Base-by-base conservation (phyloP, 192 early-diverging fungal genomes). In the Coemansia sp. region DNA sequence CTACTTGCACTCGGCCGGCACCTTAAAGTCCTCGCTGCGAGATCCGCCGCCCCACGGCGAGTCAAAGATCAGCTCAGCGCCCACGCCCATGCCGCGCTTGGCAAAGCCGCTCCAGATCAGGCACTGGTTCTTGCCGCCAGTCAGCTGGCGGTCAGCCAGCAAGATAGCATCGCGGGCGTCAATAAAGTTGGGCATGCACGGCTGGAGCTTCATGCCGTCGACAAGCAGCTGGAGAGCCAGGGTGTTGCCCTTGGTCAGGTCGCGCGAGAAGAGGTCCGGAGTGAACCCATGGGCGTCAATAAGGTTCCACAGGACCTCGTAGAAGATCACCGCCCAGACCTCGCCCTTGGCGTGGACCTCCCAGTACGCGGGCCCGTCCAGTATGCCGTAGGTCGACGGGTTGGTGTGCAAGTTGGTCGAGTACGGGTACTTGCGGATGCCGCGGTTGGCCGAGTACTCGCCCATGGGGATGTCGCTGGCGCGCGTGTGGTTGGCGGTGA, bases 181-280 rank as follows among this genome's bases (percentile, higher is more conserved):
- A n/a, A 89, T 51, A 64, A 92, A 90, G 36, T 75, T 85, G 3
- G 90, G 90, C 46, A 74, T 85, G 78, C 89, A 91, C 6, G 89
- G 89, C 75, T 90, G 88, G 17, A 89, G 61, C 67, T 87, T 85
- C 74, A 91, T 73, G 7, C 77, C 83, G 40, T 84, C 84, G 35
- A 90, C 62, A 29, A 90, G 43, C 7, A 89, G 49, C 60, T 85
- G 85, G 19, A 89, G 65, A 64, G 79, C 70, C 8, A 79, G 35
- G 10, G 65, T 68, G 83, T 90, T 89, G 45, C 88, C 90, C 51
- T 71, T 69, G 56, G 39, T 35, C 59, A 85, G 59, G 35, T 81
- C 78, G 53, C 62, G 68, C 8, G 54, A 67, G 11, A 68, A 76
- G 35, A 75, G 25, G 20, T 70, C 63, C 12, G 31, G 46, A 4